Base-by-base conservation (phyloP, 2,329 filamentous ascomycete species). In the Plenodomus tracheiphilus region DNA sequence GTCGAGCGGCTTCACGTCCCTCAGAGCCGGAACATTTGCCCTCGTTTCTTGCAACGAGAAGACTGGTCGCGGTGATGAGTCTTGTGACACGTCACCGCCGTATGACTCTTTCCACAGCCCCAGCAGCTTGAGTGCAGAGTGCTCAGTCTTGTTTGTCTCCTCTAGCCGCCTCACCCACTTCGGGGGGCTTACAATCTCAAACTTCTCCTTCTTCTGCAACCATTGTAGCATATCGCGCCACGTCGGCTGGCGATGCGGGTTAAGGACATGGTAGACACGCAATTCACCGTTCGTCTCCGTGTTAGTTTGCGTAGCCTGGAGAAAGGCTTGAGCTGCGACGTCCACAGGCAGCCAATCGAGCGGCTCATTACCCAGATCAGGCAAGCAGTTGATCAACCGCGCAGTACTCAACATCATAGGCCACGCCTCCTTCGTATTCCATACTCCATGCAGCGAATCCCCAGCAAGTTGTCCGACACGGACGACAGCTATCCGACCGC, bases 101-200 rank as follows among this genome's bases (percentile, higher is more conserved):
- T 78, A 80, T 3, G 68, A 70, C 43, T 69, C 65, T 56, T 75
- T 77, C 81, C 80, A 84, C 28, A 80, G 63, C 4, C 75, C 76
- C 22, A 82, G 56, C 38, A 83, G 65, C 43, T 76, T 77, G 59
- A 75, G 62, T 43, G 71, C 75, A 55, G 77, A 75, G 62, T 81
- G 74, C 21, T 73, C 63, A 13, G 49, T 58, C 16, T 59, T 54
- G 17, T 65, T 54, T 16, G 64, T 53, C 3, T 49, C 43, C 47
- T 76, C 70, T 41, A 81, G 60, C 41, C 69, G 65, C n/a, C 55
- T 35, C 3, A 79, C 56, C 78, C 77, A 82, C 41, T 71, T 64
- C 15, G 60, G 41, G 0, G 75, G 71, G 3, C 62, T 37, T 5
- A 81, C 74, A 11, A 75, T 65, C 1, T 77, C 68, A 53, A 79